Conservation (phyloP, 176 grass and related monocot genomes). For the Cymbopogon citratus region DNA sequence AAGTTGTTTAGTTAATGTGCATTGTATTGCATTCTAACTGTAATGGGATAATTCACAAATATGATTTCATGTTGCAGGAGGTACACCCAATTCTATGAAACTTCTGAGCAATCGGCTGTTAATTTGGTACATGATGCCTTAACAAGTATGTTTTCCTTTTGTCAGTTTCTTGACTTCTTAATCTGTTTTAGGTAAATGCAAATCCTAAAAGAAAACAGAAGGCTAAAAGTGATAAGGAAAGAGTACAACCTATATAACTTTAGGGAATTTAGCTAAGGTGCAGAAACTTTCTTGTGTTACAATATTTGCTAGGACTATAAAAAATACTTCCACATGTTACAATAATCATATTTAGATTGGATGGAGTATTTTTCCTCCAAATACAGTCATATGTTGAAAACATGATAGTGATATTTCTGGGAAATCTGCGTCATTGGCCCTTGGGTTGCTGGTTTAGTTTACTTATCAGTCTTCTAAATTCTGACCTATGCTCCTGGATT, state of each 20-base stretch:
- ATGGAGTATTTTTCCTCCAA: neutral
- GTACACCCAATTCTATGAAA: slow-evolving; percentile 96
- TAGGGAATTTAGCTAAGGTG: too few species aligned
- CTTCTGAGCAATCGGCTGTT: slow-evolving; percentile 74
- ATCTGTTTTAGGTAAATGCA: neutral
- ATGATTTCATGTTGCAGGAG: slow-evolving; percentile 60
- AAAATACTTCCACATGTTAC: neutral
- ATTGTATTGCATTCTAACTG: neutral
- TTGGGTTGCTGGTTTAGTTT: neutral
- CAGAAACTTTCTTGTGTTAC: neutral
- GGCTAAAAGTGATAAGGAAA: neutral
- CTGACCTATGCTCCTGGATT: slow-evolving; percentile 12
- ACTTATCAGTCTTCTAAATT: neutral
- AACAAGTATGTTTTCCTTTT: slow-evolving; percentile 59
- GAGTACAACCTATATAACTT: neutral
- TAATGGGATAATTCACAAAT: slow-evolving; percentile 13
- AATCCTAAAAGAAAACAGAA: neutral
- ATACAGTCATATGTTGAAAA: neutral
- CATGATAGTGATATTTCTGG: neutral
- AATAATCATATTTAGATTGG: neutral
- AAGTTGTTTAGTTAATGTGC: slow-evolving; percentile 4
- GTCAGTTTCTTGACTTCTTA: slow-evolving; percentile 11
- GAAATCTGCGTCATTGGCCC: neutral
- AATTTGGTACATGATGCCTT: slow-evolving; percentile 97
- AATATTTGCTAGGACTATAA: neutral